These are phyloP conservation scores for Psilocybe cyanescens DNA, from an alignment of 768 basidiomycete genomes.

Conservation along the genomic window DNA sequence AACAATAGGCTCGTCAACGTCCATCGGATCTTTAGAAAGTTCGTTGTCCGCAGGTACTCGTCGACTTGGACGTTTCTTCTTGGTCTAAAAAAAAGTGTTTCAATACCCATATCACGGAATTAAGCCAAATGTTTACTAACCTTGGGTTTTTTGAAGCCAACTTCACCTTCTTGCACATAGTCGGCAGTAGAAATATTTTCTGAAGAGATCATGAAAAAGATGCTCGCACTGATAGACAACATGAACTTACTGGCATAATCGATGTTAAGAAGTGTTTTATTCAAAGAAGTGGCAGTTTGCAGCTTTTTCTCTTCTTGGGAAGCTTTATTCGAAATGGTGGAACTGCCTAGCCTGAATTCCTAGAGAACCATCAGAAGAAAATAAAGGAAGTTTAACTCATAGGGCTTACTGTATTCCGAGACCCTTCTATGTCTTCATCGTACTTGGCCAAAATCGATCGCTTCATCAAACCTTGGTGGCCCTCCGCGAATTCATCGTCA, in stretches of 20 bases:
- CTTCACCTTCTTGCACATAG: constrained; percentile 89
- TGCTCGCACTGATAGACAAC: not conserved
- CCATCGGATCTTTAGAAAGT: constrained; percentile 63
- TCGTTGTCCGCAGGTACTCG: constrained; percentile 63
- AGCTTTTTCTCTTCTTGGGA: constrained; percentile 50
- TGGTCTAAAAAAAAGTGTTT: constrained; percentile 58
- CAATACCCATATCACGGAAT: constrained; percentile 1
- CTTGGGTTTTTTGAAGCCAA: constrained; percentile 95
- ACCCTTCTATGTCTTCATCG: constrained; percentile 85
- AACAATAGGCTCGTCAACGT: constrained; percentile 76
- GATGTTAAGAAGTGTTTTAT: constrained; percentile 81
- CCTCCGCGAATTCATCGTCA: constrained; percentile 88
- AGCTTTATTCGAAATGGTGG: constrained; percentile 43
- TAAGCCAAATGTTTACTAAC: constrained; percentile 36
- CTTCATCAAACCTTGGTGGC: constrained; percentile 72
- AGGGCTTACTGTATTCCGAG: constrained; percentile 63
- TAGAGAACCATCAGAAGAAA: constrained; percentile 32
- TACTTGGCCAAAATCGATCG: constrained; percentile 88
- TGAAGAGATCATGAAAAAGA: constrained; percentile 30
- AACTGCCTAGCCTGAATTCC: constrained; percentile 88
- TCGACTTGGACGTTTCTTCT: constrained; percentile 87
- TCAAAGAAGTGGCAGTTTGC: constrained; percentile 64
- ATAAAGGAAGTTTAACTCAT: not conserved
- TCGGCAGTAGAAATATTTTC: constrained; percentile 89
- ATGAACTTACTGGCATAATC: constrained; percentile 83